phyloP scores from a whole-genome alignment of 257 asterid genomes.

The Solanum tacnaense region DNA sequence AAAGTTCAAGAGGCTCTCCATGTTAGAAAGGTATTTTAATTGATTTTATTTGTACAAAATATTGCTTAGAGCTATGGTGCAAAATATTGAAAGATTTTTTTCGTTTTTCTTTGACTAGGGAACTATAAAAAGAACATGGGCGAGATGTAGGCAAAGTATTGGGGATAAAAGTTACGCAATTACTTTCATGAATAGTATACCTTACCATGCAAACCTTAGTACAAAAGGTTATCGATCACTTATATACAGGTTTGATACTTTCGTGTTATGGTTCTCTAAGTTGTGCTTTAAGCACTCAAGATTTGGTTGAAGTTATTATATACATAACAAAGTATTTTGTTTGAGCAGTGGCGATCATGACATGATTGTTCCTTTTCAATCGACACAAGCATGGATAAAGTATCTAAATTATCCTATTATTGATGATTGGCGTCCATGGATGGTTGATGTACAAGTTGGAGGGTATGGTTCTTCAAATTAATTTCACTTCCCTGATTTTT shows the following conservation, averaged over 20 bases:
- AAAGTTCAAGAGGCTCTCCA: conserved; percentile 18
- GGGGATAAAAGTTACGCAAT: neutral
- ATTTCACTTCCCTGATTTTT: neutral
- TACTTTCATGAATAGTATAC: neutral
- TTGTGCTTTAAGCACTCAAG: neutral
- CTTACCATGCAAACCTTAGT: neutral
- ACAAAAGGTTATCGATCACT: neutral
- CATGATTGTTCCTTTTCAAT: neutral
- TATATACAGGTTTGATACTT: neutral
- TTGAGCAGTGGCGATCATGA: conserved; percentile 19
- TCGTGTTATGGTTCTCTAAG: neutral
- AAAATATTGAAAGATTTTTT: neutral
- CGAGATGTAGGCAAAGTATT: neutral
- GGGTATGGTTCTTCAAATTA: conserved; percentile 11
- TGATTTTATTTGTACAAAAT: no score
- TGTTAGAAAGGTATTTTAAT: conserved; percentile 9
- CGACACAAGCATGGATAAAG: conserved; percentile 11
- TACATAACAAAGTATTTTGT: neutral
- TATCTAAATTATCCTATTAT: neutral
- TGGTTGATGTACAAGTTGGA: conserved; percentile 28
- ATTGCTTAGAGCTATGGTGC: neutral
- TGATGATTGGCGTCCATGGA: conserved; percentile 23
- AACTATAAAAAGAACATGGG: neutral
- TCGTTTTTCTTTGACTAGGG: neutral
- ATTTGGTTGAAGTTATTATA: accelerated